Base-by-base conservation (phyloP, 1,139 yeast species). In the Saccharomycopsis phalli region DNA sequence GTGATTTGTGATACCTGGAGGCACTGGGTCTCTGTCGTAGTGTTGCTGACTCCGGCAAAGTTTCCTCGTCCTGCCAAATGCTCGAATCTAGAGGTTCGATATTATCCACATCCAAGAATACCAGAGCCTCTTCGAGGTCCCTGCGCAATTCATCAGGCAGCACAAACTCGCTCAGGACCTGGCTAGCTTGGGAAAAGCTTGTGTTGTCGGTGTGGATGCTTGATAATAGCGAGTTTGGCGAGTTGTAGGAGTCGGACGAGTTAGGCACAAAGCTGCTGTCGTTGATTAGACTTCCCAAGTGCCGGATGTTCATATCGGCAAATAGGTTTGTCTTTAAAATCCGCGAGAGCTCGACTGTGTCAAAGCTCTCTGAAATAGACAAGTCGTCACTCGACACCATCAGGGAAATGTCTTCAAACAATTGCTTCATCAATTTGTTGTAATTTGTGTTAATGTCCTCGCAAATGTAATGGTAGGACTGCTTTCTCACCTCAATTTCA, bases 231-330 rank as follows among this genome's bases (percentile, higher is more conserved):
- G 17, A 5, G 10, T 30, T 17, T 6, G 33, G 22, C 11, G 33
- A 30, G 13, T 28, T 14, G 13, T 5, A 11, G 13, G 6, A 13
- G 4, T 17, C 22, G 11, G 18, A 13, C 6, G 35, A 29, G 25
- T 33, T 38, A 5, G 40, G 36, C 4, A 17, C 17, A n/a, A 41
- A 41, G 21, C 45, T 41, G 19, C 45, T 41, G 30, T 41, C 45
- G 19, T 41, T 41, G 11, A 34, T 19, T 20, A 41, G 31, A 17
- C 42, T 38, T 5, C 38, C 38, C 10, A 41, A 17, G 23, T 41
- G 45, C 20, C 45, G 19, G 13, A 41, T n/a, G 28, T 32, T 32
- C 27, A 41, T 31, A 27, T 34, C 41, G 20, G 30, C 39, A 19
- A 33, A 41, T 11, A 41, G 30, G 18, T 36, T 34, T 3, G 45